A percentile compares a stretch with the other conserved stretches of the same genome.
phyloP scores from a whole-genome alignment of 2,329 filamentous ascomycete species.

The Xylaria sp. region DNA sequence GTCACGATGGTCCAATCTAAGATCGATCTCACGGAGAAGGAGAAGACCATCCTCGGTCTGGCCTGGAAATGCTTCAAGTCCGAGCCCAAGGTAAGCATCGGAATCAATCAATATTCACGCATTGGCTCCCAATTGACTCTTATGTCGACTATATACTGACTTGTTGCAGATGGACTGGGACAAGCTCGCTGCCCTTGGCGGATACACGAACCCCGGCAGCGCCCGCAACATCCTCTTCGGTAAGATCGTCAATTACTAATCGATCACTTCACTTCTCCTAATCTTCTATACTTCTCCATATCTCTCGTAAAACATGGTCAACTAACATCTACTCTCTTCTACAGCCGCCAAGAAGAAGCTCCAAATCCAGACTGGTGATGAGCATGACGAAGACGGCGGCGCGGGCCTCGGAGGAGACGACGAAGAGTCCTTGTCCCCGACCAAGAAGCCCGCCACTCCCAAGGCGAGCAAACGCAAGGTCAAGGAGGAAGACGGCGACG shows the following conservation, averaged over 20 bases:
- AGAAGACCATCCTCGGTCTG: constrained; percentile 15
- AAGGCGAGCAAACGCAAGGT: constrained; percentile 2
- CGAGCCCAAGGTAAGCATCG: constrained; percentile 16
- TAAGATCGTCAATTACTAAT: constrained; percentile 10
- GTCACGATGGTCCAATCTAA: constrained; percentile 10
- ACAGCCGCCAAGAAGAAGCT: constrained; percentile 10
- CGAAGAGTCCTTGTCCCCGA: neutral
- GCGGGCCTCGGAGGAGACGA: neutral
- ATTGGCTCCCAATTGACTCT: neutral
- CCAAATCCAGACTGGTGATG: neutral
- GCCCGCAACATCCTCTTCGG: constrained; percentile 14
- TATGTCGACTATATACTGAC: neutral
- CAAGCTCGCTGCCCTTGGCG: constrained; percentile 20
- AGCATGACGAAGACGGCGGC: neutral
- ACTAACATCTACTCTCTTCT: neutral
- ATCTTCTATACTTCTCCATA: neutral
- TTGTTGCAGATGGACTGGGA: constrained; percentile 17
- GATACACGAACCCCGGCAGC: constrained; percentile 19
- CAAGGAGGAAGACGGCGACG: neutral
- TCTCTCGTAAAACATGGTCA: neutral
- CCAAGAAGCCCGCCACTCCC: neutral
- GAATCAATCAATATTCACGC: too few relatives aligned
- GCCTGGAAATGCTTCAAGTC: constrained; percentile 20
- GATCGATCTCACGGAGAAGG: constrained; percentile 18
- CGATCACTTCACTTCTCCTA: neutral